Percentiles rank a stretch among this genome's conserved stretches.
Conservation (phyloP, 2,329 filamentous ascomycete genomes). For the Curvularia hawaiiensis region DNA sequence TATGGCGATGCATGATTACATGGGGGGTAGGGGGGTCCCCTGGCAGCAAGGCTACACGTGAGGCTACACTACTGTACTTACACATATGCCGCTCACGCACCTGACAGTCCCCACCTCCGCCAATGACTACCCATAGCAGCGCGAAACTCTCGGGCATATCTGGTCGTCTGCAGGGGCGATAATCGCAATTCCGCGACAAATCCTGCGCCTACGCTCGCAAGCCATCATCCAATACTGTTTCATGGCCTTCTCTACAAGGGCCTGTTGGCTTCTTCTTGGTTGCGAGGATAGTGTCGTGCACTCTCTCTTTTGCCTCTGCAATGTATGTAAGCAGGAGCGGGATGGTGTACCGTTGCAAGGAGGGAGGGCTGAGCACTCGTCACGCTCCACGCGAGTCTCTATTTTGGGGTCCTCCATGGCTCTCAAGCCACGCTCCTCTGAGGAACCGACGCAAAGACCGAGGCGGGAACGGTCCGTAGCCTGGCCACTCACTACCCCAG, state of each 20-base stretch:
- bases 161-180: conserved; percentile 22
- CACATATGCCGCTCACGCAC: conserved; percentile 29
- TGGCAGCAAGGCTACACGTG: conserved; percentile 17
- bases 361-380: conserved; percentile 41
- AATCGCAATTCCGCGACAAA: conserved; percentile 10
- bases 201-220: conserved; percentile 3
- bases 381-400: conserved; percentile 30
- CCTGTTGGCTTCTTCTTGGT: conserved; percentile 3
- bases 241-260: conserved; percentile 10
- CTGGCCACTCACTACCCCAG: conserved; percentile 32
- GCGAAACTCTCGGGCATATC: conserved; percentile 20
- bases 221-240: conserved; percentile 11
- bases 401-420: conserved; percentile 34
- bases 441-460: conserved; percentile 38
- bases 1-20: conserved; percentile 8
- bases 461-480: conserved; percentile 47
- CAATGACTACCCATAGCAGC: conserved; percentile 18
- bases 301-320: conserved; percentile 30
- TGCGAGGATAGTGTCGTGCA: conserved; percentile 25
- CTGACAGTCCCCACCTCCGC: conserved; percentile 23
- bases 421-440: conserved; percentile 41
- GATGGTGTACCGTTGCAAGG: conserved; percentile 33
- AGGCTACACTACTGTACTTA: conserved; percentile 1
- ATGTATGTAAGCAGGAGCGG: conserved; percentile 34
- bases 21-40: conserved; percentile 4